These are phyloP conservation scores for Phytophthora sojae DNA, from an alignment of 352 stramenopile genomes.

Conservation along the genomic window DNA sequence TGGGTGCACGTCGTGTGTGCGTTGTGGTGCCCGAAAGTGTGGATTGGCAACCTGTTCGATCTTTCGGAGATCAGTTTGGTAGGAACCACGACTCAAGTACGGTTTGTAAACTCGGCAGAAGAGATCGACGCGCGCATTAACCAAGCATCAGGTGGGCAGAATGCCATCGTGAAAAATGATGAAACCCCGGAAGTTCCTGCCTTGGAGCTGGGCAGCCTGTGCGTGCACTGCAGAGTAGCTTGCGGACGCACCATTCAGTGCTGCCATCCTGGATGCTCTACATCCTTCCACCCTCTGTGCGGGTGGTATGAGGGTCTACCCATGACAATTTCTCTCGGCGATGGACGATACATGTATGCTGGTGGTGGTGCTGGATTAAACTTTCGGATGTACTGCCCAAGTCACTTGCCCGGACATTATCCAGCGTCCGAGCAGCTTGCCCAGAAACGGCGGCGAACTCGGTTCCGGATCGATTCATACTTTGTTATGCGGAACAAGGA, in stretches of 20 bases:
- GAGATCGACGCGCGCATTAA: conserved; percentile 61
- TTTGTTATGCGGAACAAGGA: conserved; percentile 71
- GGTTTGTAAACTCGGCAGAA: conserved; percentile 64
- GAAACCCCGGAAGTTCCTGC: conserved; percentile 22
- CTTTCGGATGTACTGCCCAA: conserved; percentile 72
- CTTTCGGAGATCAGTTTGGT: conserved; percentile 84
- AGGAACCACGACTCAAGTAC: conserved; percentile 41
- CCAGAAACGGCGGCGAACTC: conserved; percentile 58
- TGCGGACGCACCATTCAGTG: conserved; percentile 82
- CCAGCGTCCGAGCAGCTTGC: conserved; percentile 47
- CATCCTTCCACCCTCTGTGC: conserved; percentile 87
- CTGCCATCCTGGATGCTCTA: conserved; percentile 55
- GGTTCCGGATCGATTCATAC: conserved; percentile 82
- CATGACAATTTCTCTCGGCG: conserved; percentile 66
- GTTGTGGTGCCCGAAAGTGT: conserved; percentile 90
- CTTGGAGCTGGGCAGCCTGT: conserved; percentile 54
- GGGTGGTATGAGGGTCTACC: conserved; percentile 85
- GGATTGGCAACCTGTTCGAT: conserved; percentile 83
- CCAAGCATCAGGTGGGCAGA: conserved; percentile 22
- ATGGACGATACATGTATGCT: conserved; percentile 69
- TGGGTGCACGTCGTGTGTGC: conserved; percentile 92
- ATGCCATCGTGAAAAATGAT: conserved; percentile 14
- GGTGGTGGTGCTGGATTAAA: conserved; percentile 76
- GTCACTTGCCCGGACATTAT: conserved; percentile 64
- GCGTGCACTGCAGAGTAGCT: conserved; percentile 75